Evolutionary conservation across 139 green algal genomes (phyloP).

Genomic region (Monoraphidium neglectum): DNA sequence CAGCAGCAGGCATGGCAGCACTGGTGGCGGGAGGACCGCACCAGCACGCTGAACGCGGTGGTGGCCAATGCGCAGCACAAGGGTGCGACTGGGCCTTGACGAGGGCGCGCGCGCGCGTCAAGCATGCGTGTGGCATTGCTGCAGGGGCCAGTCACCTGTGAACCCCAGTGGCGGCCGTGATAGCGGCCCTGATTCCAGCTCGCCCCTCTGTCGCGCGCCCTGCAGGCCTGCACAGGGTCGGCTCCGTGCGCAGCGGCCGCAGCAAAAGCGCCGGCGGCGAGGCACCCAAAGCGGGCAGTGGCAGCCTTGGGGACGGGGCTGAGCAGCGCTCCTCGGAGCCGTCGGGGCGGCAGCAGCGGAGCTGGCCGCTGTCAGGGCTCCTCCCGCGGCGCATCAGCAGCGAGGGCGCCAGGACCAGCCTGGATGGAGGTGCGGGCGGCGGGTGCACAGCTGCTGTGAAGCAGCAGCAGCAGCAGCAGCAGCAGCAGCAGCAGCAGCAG

Average conservation of each 20-base stretch:
- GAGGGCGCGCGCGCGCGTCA: too few relatives aligned
- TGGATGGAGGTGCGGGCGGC: neutral
- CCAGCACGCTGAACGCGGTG: slow-evolving; percentile 12
- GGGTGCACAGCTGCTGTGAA: neutral
- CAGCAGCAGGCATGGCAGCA: slow-evolving; percentile 7
- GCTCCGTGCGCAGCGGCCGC: too few relatives aligned
- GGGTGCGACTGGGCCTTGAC: too few relatives aligned
- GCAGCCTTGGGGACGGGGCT: neutral
- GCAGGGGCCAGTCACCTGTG: too few relatives aligned
- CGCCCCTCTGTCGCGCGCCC: too few relatives aligned
- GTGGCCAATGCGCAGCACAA: slow-evolving; percentile 18
- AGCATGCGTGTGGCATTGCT: too few relatives aligned
- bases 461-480: neutral
- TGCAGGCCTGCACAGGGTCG: too few relatives aligned
- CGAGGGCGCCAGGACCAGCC: neutral
- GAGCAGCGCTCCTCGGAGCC: too few relatives aligned
- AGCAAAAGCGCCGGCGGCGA: neutral
- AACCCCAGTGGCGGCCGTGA: too few relatives aligned
- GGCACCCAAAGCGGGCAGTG: neutral
- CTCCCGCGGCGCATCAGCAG: neutral
- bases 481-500: neutral
- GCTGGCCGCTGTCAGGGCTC: neutral
- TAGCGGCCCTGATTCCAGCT: too few relatives aligned
- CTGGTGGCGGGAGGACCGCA: slow-evolving; percentile 22
- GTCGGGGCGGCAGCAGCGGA: neutral